Evolutionary conservation across 257 asterid genomes (phyloP).

Genomic region (Fraxinus anomala): DNA sequence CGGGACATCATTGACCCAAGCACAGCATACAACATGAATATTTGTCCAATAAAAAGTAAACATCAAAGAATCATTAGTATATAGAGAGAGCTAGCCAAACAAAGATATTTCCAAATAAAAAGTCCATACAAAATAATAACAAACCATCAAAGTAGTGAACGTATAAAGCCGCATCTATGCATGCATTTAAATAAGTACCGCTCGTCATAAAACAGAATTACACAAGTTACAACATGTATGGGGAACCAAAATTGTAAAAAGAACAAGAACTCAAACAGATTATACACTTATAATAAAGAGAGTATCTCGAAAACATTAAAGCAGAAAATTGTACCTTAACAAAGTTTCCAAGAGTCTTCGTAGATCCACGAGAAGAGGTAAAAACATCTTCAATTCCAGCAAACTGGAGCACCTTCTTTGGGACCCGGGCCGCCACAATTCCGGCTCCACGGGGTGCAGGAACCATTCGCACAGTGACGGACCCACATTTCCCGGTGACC

Average conservation of each 20-base stretch:
- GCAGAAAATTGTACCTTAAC: conserved; percentile 36
- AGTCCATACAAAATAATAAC: no score
- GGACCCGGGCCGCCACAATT: conserved; percentile 51
- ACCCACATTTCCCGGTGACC: conserved; percentile 55
- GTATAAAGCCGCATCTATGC: no score
- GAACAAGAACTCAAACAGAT: not conserved
- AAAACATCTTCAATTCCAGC: conserved; percentile 54
- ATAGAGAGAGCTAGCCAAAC: not conserved
- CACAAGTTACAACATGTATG: no score
- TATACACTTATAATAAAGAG: not conserved
- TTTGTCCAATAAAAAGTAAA: no score
- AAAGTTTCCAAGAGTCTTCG: conserved; percentile 53
- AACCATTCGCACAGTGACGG: conserved; percentile 53
- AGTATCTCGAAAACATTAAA: not conserved
- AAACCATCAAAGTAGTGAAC: no score
- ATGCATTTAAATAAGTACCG: no score
- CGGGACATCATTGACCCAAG: no score
- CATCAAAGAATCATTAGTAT: not conserved
- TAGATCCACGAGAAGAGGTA: conserved; percentile 52
- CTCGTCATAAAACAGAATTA: no score
- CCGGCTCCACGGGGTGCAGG: conserved; percentile 56
- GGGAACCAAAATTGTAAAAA: no score
- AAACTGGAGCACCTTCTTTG: conserved; percentile 52
- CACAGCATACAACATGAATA: not conserved
- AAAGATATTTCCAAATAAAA: not conserved